These are phyloP conservation scores for Trichoderma erinaceum DNA, from an alignment of 495 filamentous ascomycete genomes.

Conservation along the genomic window DNA sequence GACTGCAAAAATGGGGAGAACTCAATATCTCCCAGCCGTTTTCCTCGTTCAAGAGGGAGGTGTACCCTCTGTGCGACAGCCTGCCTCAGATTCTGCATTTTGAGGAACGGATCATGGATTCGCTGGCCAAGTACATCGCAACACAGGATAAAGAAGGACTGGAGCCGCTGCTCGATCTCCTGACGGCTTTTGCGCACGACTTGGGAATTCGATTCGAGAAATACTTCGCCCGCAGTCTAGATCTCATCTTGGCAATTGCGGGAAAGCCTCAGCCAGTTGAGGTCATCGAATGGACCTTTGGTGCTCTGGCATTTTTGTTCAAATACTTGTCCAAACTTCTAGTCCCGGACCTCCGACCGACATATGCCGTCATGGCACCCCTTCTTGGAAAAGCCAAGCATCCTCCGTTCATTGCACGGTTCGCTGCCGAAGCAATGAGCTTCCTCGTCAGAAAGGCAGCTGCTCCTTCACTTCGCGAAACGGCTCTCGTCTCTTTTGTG, in stretches of 20 bases:
- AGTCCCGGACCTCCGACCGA: conserved; percentile 74
- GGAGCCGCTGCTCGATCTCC: conserved; percentile 76
- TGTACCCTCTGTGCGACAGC: conserved; percentile 73
- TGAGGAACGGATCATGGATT: conserved; percentile 72
- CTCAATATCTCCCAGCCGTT: conserved; percentile 82
- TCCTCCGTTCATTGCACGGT: conserved; percentile 77
- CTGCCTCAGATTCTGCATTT: conserved; percentile 87
- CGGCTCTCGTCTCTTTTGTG: conserved; percentile 62
- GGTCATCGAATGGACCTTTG: conserved; percentile 95
- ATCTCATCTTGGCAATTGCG: conserved; percentile 53
- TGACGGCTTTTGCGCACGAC: conserved; percentile 89
- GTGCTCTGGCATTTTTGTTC: conserved; percentile 88
- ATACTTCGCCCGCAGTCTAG: conserved; percentile 59
- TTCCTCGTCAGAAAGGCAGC: conserved; percentile 88
- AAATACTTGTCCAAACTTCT: conserved; percentile 88
- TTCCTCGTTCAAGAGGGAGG: conserved; percentile 62
- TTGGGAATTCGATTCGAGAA: conserved; percentile 82
- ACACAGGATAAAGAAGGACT: conserved; percentile 66
- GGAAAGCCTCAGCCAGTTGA: conserved; percentile 53
- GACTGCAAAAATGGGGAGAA: conserved; percentile 82
- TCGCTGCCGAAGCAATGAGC: conserved; percentile 90
- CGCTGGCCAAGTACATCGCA: conserved; percentile 71
- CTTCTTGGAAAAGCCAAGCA: conserved; percentile 77
- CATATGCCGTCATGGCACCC: conserved; percentile 75
- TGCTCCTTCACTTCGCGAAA: conserved; percentile 63